Evolutionary conservation across 208 protist genomes (phyloP), one percentile per base, ranked within the genome.

Genomic region (Crithidia acanthocephali): DNA sequence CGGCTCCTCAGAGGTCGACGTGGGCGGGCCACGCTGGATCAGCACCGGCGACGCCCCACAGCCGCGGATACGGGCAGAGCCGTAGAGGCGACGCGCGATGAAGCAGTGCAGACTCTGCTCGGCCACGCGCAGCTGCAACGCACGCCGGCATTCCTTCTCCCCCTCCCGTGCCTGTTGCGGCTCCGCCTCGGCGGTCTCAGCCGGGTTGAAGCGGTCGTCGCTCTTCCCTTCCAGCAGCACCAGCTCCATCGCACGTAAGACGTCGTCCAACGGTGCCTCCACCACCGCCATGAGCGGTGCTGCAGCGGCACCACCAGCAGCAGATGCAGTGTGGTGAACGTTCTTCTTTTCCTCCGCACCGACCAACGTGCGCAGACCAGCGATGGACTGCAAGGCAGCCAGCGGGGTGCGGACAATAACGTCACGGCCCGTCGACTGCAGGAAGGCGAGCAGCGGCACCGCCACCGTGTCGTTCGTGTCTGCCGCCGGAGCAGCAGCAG

Each of bases 11-110:
- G 84, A 83, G 16, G 73, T 79, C 0, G 85, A 89, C 16, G 71
- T 81, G 2, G 88, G 91, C 13, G 91, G 80, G 6, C 58, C 47
- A 35, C 72, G 78, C 27, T 76, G 73, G 7, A 93, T 58, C 2
- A 85, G 52, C 30, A 90, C 64, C 48, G 88, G 88, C 2, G 86
- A 91, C 40, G 79, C 66, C 4, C 88, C 88, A 28, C 60, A 84
- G 18, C 53, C 30, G 22, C 68, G 60, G 52, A 91, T 51, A 9
- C 68, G 52, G 23, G 53, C 58, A 20, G 68, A 83, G 27, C 67
- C 30, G 71, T 94, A 93, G 48, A 94, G 51, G 22, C 87, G 87
- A 8, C 87, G 86, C 0, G 87, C 83, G 53, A 94, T 91, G 64
- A 84, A 89, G 50, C 90, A 72, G 79, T 91, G 72, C 59, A 94